Evolutionary conservation across 371 early-diverging fungal genomes (phyloP).

Genomic region (Phascolomyces articulosus): DNA sequence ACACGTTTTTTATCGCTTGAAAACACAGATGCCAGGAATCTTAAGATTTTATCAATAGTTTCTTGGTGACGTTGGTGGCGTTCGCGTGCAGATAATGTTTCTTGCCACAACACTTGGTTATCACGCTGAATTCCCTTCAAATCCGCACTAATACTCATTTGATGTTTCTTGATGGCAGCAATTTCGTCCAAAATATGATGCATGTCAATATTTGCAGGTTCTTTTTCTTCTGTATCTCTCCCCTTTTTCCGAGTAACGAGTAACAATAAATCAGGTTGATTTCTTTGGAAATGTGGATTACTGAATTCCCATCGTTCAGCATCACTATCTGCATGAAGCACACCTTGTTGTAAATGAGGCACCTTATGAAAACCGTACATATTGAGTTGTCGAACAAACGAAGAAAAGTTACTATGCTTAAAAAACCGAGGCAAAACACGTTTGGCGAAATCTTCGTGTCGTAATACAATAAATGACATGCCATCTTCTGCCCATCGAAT

Average conservation of each 20-base stretch:
- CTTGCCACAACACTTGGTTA: conserved; percentile 90
- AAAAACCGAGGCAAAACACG: conserved; percentile 86
- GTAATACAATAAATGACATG: conserved; percentile 69
- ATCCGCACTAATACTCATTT: conserved; percentile 84
- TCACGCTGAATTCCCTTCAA: conserved; percentile 87
- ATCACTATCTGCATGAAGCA: conserved; percentile 66
- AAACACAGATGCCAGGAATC: conserved; percentile 81
- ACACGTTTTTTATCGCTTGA: conserved; percentile 65
- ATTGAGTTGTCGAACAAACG: conserved; percentile 95
- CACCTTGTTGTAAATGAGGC: conserved; percentile 81
- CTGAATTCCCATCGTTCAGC: conserved; percentile 66
- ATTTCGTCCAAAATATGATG: conserved; percentile 80
- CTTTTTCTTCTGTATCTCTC: conserved; percentile 55
- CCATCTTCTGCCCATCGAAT: conserved; percentile 83
- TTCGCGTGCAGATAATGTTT: conserved; percentile 74
- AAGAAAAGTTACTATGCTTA: conserved; percentile 93
- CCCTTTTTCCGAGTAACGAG: conserved; percentile 62
- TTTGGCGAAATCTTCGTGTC: conserved; percentile 83
- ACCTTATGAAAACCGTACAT: conserved; percentile 91
- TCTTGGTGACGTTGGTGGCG: conserved; percentile 86
- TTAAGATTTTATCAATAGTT: conserved; percentile 88
- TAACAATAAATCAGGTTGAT: conserved; percentile 59
- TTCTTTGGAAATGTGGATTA: conserved; percentile 57
- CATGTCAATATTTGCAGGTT: conserved; percentile 56
- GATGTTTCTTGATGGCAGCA: conserved; percentile 87